Conservation (phyloP, 441 rosid genomes). For the Euphorbia schlechtendalii region DNA sequence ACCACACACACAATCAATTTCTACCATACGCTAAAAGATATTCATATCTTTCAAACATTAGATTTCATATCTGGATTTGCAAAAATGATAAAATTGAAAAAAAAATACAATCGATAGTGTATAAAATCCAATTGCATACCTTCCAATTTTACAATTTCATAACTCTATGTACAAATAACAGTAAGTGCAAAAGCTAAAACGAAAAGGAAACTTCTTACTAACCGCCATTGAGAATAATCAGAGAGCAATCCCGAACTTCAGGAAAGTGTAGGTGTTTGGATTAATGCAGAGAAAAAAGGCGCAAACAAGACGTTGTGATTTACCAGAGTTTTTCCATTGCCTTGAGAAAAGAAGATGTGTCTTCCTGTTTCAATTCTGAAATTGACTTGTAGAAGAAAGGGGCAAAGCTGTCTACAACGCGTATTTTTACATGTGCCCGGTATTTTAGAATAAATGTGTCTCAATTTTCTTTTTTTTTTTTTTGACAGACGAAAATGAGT, state of each 20-base stretch:
- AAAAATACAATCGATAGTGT: neutral
- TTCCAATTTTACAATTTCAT: neutral
- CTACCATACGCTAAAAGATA: neutral
- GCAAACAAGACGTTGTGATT: neutral
- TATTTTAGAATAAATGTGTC: no score
- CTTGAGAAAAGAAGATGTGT: neutral
- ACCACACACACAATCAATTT: neutral
- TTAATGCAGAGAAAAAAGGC: neutral
- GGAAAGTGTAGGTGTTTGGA: neutral
- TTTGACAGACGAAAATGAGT: no score
- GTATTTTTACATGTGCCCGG: neutral
- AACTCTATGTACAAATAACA: neutral
- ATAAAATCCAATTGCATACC: neutral
- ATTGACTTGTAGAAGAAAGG: no score
- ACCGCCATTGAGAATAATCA: constrained; percentile 9
- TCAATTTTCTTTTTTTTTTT: no score
- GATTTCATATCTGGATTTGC: neutral
- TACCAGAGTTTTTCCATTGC: neutral
- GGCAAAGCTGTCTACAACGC: neutral
- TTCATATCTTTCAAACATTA: neutral
- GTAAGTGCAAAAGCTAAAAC: neutral
- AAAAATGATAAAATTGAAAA: neutral
- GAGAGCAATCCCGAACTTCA: neutral
- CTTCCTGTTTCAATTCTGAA: neutral
- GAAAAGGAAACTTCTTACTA: neutral